These are phyloP conservation scores for Colletotrichum endophyticum DNA, from an alignment of 2,329 filamentous ascomycete genomes.

Conservation along the genomic window DNA sequence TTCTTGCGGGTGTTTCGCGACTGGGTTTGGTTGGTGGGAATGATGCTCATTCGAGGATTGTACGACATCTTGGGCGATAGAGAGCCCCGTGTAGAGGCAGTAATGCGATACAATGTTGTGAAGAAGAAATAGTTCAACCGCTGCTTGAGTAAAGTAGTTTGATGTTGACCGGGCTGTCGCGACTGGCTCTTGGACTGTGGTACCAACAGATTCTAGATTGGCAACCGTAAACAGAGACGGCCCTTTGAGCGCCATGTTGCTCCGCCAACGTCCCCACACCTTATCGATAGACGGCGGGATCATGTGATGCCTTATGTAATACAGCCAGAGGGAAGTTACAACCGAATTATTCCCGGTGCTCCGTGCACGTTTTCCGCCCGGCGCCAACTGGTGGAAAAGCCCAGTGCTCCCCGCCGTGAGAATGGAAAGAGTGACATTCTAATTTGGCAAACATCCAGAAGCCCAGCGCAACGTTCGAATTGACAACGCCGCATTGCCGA, in stretches of 20 bases:
- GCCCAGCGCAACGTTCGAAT: not conserved
- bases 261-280: not conserved
- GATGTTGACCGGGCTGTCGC: not conserved
- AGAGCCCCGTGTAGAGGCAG: not conserved
- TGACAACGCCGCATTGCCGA: not conserved
- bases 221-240: not conserved
- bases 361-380: not conserved
- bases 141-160: not conserved
- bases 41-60: constrained; percentile 66
- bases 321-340: not conserved
- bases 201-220: not conserved
- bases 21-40: constrained; percentile 54
- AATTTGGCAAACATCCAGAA: not conserved
- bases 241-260: constrained; percentile 5
- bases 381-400: not conserved
- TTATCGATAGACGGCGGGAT: not conserved
- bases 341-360: not conserved
- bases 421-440: not conserved
- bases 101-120: not conserved
- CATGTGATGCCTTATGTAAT: not conserved
- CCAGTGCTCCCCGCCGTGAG: not conserved
- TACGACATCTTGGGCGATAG: constrained; percentile 53
- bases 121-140: not conserved
- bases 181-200: not conserved
- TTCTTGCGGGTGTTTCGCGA: constrained; percentile 58